Evolutionary conservation across 768 basidiomycete species (phyloP), one percentile per base, ranked within the genome.

Genomic region (Lentinula raphanica): DNA sequence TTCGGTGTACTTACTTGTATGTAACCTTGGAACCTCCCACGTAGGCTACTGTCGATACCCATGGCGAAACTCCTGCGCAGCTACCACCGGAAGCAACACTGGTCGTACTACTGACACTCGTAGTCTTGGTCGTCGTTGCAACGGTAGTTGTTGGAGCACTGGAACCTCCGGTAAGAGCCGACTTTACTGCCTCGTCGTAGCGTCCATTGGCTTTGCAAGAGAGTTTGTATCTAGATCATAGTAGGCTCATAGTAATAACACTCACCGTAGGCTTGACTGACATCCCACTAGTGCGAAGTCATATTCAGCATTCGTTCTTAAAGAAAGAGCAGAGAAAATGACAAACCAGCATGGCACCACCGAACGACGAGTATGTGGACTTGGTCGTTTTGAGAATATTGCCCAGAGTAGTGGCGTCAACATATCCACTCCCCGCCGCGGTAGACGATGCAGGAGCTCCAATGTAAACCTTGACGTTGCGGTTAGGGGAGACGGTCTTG

Each of bases 391-490:
- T 61, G 2, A 76, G 74, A 46, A 81, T 76, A 54, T 58, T 71
- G 8, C 69, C 71, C 4, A 83, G 70, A 7, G 74, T 77, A 13
- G 67, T 63, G 17, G 74, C 74, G 59, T 76, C 72, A 53, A 81
- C 75, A 66, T 79, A 84, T n/a, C 82, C 83, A 25, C 76, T 76
- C 19, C 77, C 76, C 3, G 82, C 82, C n/a, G 82, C 81, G 3
- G 72, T 71, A 1, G 75, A 65, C 0, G 80, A 72, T 11, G 81
- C 81, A 1, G 83, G 81, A 12, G 80, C 82, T 36, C 83, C 83
- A 60, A 84, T 78, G 67, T 74, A 83, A 35, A 83, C 65, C 67
- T 83, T 84, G 56, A 83, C 78, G 63, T 79, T 71, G 63, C 64
- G 68, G 72, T 82, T 83, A 1, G 76, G 74, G n/a, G 82, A 80